These are phyloP conservation scores for Bombardia bombarda DNA, from an alignment of 495 filamentous ascomycete genomes.

Conservation along the genomic window DNA sequence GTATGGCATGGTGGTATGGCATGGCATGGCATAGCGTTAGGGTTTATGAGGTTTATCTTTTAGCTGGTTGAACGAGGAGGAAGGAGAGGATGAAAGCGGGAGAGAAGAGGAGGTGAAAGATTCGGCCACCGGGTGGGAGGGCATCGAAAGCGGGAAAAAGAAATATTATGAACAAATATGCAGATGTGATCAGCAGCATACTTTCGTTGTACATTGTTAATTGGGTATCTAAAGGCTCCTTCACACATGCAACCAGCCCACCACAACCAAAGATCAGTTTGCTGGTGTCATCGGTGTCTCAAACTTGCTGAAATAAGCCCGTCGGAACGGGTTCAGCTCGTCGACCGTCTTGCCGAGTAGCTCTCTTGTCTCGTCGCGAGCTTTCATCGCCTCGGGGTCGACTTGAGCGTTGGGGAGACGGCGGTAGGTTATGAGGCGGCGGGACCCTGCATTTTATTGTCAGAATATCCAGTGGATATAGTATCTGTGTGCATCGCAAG, in stretches of 20 bases:
- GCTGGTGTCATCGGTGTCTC: constrained; percentile 5
- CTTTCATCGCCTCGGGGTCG: constrained; percentile 12
- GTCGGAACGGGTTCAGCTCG: constrained; percentile 76
- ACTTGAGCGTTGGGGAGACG: constrained; percentile 57
- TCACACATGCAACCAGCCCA: background rate
- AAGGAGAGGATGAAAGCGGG: too few relatives aligned
- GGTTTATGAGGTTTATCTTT: too few relatives aligned
- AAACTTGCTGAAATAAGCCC: constrained; percentile 48
- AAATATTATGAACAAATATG: background rate
- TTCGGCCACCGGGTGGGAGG: background rate
- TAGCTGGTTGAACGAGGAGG: too few relatives aligned
- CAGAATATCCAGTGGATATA: background rate
- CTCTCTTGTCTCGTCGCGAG: constrained; percentile 20
- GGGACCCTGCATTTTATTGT: constrained; percentile 55
- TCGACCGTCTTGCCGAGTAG: constrained; percentile 46
- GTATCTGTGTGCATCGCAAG: background rate
- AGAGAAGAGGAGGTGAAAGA: too few relatives aligned
- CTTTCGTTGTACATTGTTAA: constrained; percentile 19
- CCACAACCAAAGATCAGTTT: too few relatives aligned
- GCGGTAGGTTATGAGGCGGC: constrained; percentile 77
- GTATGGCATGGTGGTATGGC: too few relatives aligned
- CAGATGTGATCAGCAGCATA: constrained; percentile 2
- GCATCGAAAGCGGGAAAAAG: background rate
- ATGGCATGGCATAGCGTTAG: too few relatives aligned
- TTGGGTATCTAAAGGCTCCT: constrained; percentile 9